Evolutionary conservation across 177 flowering plant species (phyloP).

Genomic region (Vitis hybrid): DNA sequence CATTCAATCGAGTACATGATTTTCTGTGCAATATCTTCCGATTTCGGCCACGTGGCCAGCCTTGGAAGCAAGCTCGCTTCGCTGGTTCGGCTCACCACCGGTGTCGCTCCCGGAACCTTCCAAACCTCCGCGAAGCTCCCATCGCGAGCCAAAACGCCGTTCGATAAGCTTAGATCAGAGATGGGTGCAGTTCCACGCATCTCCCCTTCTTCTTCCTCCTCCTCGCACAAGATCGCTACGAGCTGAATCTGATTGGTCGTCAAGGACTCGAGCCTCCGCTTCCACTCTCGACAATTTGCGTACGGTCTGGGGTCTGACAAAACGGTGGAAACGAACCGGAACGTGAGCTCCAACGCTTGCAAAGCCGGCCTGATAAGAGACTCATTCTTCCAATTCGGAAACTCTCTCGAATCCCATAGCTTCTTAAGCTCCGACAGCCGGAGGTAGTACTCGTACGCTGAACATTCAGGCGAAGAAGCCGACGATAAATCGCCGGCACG

Average conservation of each 20-base stretch:
- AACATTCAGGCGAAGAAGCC: slow-evolving; percentile 32
- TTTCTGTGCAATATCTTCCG: slow-evolving; percentile 61
- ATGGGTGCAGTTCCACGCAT: slow-evolving; percentile 58
- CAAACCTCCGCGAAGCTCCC: slow-evolving; percentile 78
- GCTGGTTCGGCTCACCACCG: slow-evolving; percentile 63
- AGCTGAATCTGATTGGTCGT: slow-evolving; percentile 59
- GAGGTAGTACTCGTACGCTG: slow-evolving; percentile 76
- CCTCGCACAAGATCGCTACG: slow-evolving; percentile 60
- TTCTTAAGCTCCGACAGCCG: slow-evolving; percentile 66
- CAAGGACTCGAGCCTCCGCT: slow-evolving; percentile 62
- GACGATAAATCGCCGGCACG: slow-evolving; percentile 29
- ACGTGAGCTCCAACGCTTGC: slow-evolving; percentile 82
- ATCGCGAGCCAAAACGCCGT: slow-evolving; percentile 49
- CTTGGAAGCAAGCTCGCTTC: slow-evolving; percentile 82
- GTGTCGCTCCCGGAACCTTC: slow-evolving; percentile 48
- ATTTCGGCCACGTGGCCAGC: slow-evolving; percentile 73
- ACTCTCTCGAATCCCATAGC: slow-evolving; percentile 57
- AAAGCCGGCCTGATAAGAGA: slow-evolving; percentile 68
- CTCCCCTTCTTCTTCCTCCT: slow-evolving; percentile 35
- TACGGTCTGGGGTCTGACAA: slow-evolving; percentile 78
- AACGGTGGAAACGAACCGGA: slow-evolving; percentile 66
- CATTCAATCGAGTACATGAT: slow-evolving; percentile 69
- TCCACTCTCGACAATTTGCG: slow-evolving; percentile 69
- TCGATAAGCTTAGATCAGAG: slow-evolving; percentile 40
- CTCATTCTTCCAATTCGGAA: slow-evolving; percentile 70